Evolutionary conservation across 495 filamentous ascomycete species (phyloP), one percentile per base, ranked within the genome.

Genomic region (Tuber magnatum): DNA sequence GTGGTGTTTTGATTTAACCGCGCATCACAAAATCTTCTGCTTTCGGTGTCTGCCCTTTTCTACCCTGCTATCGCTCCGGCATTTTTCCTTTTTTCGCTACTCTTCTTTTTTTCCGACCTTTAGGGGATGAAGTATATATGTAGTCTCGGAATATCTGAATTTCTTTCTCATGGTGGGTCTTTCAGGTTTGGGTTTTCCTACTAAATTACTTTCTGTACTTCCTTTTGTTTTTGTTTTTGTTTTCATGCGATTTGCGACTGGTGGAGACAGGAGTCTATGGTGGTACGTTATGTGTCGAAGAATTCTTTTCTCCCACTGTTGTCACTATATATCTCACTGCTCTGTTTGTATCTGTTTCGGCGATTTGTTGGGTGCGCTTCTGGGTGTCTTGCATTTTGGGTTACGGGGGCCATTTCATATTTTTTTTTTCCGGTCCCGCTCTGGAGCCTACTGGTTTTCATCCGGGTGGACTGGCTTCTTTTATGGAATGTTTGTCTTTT

Each of bases 1-100:
- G 56, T 32, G 74, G 74, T 43, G 74, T 76, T 32, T 68, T 81
- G 79, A 81, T 81, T 74, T 81, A 39, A 81, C 71, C 68, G 73
- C 68, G 41, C 73, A 32, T 69, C 42, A 61, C 69, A 76, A 65
- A 65, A 65, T 18, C 18, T 65, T 20, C 56, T 35, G 14, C 35
- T 18, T 73, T 69, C 22, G 70, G 32, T 72, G 46, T 73, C 73
- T 75, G 76, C 72, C 68, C 35, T 75, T 74, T 70, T 56, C 70
- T 69, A 72, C 46, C 70, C 75, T 71, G 16, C 32, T 41, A 40
- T 74, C 41, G 39, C 73, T 18, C 20, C 32, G 44, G 16, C 35
- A 74, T 20, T 22, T 24, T 28, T 48, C 7, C 39, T 40, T 28
- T 41, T 69, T 73, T 74, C 22, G n/a, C 39, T 35, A 32, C 24